Conservation (phyloP, 164 flowering plant species). For the Stephania cephalantha region DNA sequence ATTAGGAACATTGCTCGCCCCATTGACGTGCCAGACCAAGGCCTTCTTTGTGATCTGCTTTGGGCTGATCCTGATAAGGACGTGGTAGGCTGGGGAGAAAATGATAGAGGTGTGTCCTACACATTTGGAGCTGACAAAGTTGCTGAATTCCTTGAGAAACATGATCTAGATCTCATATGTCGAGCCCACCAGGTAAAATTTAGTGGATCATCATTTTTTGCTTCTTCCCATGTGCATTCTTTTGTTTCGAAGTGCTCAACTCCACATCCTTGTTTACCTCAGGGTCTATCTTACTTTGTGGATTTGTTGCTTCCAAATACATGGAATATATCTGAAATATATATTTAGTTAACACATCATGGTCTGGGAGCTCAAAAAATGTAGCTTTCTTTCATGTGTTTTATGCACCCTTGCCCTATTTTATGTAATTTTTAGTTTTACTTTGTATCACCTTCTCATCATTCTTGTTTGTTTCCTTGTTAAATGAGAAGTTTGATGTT, state of each 20-base stretch:
- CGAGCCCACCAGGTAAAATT: constrained; percentile 56
- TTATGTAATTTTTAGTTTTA: too few relatives aligned
- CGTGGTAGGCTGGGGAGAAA: constrained; percentile 54
- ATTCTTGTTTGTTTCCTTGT: too few relatives aligned
- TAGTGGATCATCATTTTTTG: background rate
- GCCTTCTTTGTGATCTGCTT: constrained; percentile 54
- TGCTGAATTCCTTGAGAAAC: constrained; percentile 47
- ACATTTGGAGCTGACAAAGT: constrained; percentile 59
- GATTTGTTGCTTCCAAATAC: background rate
- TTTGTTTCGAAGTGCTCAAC: background rate
- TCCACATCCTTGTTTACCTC: background rate
- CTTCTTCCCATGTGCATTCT: background rate
- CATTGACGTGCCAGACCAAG: constrained; percentile 57
- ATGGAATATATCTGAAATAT: background rate
- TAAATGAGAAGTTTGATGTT: too few relatives aligned
- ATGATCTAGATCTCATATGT: constrained; percentile 58
- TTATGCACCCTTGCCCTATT: too few relatives aligned
- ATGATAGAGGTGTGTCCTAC: constrained; percentile 59
- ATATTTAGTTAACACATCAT: background rate
- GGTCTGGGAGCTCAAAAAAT: background rate
- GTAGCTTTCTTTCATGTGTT: background rate
- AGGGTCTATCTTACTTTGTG: background rate
- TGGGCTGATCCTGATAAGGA: constrained; percentile 68
- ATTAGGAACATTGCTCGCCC: constrained; percentile 61
- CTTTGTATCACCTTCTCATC: too few relatives aligned